These are phyloP conservation scores for Sporothrix mexicana DNA, from an alignment of 2,329 filamentous ascomycete species.

Conservation along the genomic window DNA sequence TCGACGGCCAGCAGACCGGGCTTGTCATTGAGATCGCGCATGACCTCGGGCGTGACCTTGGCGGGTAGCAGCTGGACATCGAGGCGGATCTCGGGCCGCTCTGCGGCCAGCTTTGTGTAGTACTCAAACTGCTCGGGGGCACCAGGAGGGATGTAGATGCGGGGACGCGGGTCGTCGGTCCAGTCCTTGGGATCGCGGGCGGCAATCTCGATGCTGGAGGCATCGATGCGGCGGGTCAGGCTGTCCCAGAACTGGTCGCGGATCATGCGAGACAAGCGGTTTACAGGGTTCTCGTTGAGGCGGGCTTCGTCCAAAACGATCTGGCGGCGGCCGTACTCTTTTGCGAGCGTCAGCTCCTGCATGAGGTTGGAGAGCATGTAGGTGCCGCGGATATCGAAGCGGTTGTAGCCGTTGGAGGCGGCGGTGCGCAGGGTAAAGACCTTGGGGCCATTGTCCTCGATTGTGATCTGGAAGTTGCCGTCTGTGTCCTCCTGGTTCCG, in stretches of 20 bases:
- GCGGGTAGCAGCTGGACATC: conserved; percentile 83
- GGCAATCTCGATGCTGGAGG: conserved; percentile 82
- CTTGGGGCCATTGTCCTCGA: conserved; percentile 94
- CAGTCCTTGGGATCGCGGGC: conserved; percentile 94
- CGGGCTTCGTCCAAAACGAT: conserved; percentile 91
- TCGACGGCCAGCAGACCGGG: conserved; percentile 89
- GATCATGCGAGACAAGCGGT: conserved; percentile 83
- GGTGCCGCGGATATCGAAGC: conserved; percentile 89
- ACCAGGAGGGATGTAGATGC: conserved; percentile 87
- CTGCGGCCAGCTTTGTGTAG: conserved; percentile 78
- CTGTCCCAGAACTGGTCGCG: conserved; percentile 91
- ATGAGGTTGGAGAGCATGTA: conserved; percentile 97
- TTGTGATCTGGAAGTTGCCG: conserved; percentile 94
- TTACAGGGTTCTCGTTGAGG: conserved; percentile 93
- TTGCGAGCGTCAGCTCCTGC: conserved; percentile 90
- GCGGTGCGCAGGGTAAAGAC: conserved; percentile 83
- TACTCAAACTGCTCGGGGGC: conserved; percentile 89
- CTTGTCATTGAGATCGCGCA: conserved; percentile 82
- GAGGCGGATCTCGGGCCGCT: conserved; percentile 81
- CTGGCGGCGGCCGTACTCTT: conserved; percentile 86
- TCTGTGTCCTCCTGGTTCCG: conserved; percentile 90
- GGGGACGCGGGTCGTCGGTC: conserved; percentile 85
- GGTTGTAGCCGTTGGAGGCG: conserved; percentile 82
- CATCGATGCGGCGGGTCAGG: conserved; percentile 87
- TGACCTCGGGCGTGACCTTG: conserved; percentile 78